These are phyloP conservation scores for Diospyros lotus DNA, from an alignment of 148 eudicot species.

Conservation along the genomic window DNA sequence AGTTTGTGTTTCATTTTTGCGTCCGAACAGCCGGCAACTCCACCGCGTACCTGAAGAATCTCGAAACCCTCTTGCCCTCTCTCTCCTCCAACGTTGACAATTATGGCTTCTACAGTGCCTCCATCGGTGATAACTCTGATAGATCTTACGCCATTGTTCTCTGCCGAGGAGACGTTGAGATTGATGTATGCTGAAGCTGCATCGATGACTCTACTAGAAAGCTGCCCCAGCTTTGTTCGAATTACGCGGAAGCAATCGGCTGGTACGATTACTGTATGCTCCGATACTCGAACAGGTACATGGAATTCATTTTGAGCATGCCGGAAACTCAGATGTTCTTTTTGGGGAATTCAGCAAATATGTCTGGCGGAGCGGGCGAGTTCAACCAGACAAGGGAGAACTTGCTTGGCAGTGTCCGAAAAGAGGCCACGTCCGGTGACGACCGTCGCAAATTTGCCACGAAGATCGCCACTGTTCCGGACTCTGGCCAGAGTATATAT, in stretches of 20 bases:
- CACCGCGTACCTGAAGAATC: conserved; percentile 22
- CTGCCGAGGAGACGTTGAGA: conserved; percentile 34
- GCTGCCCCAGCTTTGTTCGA: no score
- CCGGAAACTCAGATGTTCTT: neutral
- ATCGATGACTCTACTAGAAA: no score
- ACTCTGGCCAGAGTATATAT: conserved; percentile 1
- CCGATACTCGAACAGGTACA: conserved; percentile 6
- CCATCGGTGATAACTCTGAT: conserved; percentile 22
- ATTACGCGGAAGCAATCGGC: no score
- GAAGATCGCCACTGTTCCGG: neutral
- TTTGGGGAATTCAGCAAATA: no score
- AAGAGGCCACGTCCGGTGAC: conserved; percentile 21
- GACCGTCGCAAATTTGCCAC: conserved; percentile 23
- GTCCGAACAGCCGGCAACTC: no score
- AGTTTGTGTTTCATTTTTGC: no score
- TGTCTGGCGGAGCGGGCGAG: neutral
- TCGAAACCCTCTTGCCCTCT: conserved; percentile 28
- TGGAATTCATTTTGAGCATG: neutral
- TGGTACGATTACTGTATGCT: no score
- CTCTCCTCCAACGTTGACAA: conserved; percentile 25
- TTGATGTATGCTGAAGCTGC: neutral
- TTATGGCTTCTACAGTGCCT: conserved; percentile 31
- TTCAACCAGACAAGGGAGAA: conserved; percentile 13
- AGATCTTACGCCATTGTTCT: conserved; percentile 31
- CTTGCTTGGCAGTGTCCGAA: conserved; percentile 18